Conservation (phyloP, 768 basidiomycete genomes). For the Collybia sordida region DNA sequence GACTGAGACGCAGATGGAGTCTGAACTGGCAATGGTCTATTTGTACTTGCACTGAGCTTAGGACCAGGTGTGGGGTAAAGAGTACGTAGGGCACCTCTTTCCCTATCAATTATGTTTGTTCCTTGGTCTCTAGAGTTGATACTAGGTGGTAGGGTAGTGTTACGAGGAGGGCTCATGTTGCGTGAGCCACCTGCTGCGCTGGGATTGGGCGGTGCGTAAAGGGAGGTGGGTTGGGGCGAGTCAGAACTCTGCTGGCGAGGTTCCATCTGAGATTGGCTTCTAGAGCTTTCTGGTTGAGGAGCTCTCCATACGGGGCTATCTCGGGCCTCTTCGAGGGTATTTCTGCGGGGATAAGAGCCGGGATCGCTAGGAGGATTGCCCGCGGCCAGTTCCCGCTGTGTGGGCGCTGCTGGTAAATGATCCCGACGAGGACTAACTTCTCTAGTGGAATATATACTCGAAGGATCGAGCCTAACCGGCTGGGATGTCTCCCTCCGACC, state of each 20-base stretch:
- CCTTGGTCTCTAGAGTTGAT: too few relatives aligned
- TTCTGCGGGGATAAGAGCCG: neutral
- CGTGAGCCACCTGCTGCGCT: too few relatives aligned
- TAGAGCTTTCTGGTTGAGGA: too few relatives aligned
- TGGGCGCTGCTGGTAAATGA: neutral
- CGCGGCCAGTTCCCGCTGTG: neutral
- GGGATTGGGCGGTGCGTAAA: too few relatives aligned
- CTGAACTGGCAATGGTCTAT: too few relatives aligned
- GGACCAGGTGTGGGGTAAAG: too few relatives aligned
- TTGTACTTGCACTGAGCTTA: too few relatives aligned
- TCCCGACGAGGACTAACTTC: neutral
- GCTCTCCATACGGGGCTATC: neutral
- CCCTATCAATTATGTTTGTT: too few relatives aligned
- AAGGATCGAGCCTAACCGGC: neutral
- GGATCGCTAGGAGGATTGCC: neutral
- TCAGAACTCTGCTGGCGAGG: neutral
- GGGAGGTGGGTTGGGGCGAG: neutral
- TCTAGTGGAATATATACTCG: neutral
- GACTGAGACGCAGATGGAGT: too few relatives aligned
- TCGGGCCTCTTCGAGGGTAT: conserved; percentile 2
- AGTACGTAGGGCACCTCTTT: too few relatives aligned
- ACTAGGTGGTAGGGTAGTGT: too few relatives aligned
- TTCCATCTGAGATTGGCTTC: neutral
- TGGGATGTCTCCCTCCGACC: neutral
- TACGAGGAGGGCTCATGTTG: too few relatives aligned